Evolutionary conservation across 371 early-diverging fungal species (phyloP).

Genomic region (Batrachochytrium dendrobatidis): DNA sequence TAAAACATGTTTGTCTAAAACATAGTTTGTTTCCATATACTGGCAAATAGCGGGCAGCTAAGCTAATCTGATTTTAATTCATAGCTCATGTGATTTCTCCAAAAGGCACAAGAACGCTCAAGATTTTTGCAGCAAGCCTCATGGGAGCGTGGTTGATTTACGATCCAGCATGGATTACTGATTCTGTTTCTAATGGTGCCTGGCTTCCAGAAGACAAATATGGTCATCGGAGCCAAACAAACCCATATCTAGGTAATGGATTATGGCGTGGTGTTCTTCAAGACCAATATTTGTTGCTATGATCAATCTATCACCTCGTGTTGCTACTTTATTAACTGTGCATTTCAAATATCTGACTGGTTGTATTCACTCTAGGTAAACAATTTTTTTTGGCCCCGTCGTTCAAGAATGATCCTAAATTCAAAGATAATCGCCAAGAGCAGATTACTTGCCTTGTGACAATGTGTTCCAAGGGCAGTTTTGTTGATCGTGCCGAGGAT

Average conservation of each 20-base stretch:
- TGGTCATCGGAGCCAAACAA: constrained; percentile 9
- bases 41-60: too few species aligned
- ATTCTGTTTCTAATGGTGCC: constrained; percentile 7
- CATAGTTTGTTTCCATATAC: too few species aligned
- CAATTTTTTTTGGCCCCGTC: constrained; percentile 12
- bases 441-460: not conserved
- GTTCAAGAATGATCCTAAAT: constrained; percentile 4
- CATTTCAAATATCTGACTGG: too few species aligned
- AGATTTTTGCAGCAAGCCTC: constrained; percentile 21
- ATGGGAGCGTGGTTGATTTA: constrained; percentile 18
- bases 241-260: too few species aligned
- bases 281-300: too few species aligned
- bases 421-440: constrained; percentile 6
- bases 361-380: constrained; percentile 6
- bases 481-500: not conserved
- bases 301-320: too few species aligned
- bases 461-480: not conserved
- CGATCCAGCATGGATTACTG: constrained; percentile 18
- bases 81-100: constrained; percentile 20
- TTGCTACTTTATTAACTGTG: too few species aligned
- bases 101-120: constrained; percentile 13
- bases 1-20: too few species aligned
- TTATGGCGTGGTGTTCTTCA: too few species aligned
- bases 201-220: constrained; percentile 17
- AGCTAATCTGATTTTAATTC: not conserved